Base-by-base conservation (phyloP, 345 rosid species). In the Melastoma malabathricum region DNA sequence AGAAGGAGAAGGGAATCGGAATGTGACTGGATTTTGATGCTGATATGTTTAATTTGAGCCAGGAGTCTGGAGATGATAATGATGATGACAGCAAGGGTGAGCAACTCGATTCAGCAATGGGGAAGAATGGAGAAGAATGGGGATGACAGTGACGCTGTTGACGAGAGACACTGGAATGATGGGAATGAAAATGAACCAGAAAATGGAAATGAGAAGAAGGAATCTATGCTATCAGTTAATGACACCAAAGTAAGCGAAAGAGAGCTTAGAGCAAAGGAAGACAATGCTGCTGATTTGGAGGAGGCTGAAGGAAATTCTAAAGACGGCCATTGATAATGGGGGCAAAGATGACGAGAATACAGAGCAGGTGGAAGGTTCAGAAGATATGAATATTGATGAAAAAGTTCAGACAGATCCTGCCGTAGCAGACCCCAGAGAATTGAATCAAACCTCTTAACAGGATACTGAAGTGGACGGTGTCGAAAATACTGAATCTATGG, bases 261-360 rank as follows among this genome's bases (percentile, higher is more conserved):
- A 64, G 96, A 92, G 77, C 75, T 92, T 34, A 75, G 94, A 72
- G 93, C 76, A 52, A 92, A 79, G 83, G 93, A 84, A 61, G 86
- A 87, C 44, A 67, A 59, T 57, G 67, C 59, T 22, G 62, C 69
- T 39, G 43, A 53, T 43, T 53, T 52, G 15, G 76, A 71, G 58
- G 82, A 80, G 57, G 54, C 65, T 44, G 84, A 81, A 58, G 50
- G 71, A 52, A 77, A 70, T 46, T 31, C 38, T 9, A 76, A 79
- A 64, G 74, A 46, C 43, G 70, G 63, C 69, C 18, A 66, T 73
- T 66, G 81, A 73, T 67, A 62, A 25, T 47, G 74, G 62, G 31
- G 59, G 65, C 23, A 63, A 65, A 69, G 94, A 75, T 56, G 13
- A 49, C 17, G 95, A 78, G 48, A 58, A 69, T 48, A 45, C 19